Conservation (phyloP, 176 grass and related monocot species). For the Carex kokanica region DNA sequence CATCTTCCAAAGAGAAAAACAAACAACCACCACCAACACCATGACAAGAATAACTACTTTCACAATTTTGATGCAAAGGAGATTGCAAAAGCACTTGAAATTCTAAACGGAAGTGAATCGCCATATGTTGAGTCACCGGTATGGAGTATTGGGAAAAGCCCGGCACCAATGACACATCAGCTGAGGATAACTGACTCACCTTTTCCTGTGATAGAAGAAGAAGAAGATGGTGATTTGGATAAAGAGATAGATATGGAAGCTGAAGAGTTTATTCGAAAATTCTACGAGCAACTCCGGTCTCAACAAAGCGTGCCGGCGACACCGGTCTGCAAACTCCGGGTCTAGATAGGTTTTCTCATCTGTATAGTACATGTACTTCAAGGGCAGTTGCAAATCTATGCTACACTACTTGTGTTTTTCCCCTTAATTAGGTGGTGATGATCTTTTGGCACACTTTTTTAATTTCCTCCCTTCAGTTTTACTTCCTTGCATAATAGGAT, state of each 20-base stretch:
- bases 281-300: slow-evolving; percentile 75
- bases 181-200: slow-evolving; percentile 92
- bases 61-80: slow-evolving; percentile 64
- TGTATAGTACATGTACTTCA: not conserved
- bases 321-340: slow-evolving; percentile 28
- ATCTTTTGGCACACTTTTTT: not conserved
- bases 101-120: slow-evolving; percentile 52
- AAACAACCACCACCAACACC: slow-evolving; percentile 22
- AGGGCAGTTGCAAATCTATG: not conserved
- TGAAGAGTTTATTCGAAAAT: slow-evolving; percentile 62
- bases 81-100: slow-evolving; percentile 61
- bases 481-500: not conserved
- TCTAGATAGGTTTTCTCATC: not conserved
- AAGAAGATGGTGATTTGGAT: slow-evolving; percentile 29
- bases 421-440: not conserved
- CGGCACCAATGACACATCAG: slow-evolving; percentile 40
- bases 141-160: slow-evolving; percentile 50
- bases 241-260: slow-evolving; percentile 52
- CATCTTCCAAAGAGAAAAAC: slow-evolving; percentile 34
- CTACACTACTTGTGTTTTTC: not conserved
- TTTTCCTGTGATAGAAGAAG: slow-evolving; percentile 46
- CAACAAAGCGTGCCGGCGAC: slow-evolving; percentile 53
- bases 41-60: slow-evolving; percentile 43
- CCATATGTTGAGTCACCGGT: not conserved
- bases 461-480: not conserved